These are phyloP conservation scores for Stemphylium vesicarium DNA, from an alignment of 2,329 filamentous ascomycete species.

Conservation along the genomic window DNA sequence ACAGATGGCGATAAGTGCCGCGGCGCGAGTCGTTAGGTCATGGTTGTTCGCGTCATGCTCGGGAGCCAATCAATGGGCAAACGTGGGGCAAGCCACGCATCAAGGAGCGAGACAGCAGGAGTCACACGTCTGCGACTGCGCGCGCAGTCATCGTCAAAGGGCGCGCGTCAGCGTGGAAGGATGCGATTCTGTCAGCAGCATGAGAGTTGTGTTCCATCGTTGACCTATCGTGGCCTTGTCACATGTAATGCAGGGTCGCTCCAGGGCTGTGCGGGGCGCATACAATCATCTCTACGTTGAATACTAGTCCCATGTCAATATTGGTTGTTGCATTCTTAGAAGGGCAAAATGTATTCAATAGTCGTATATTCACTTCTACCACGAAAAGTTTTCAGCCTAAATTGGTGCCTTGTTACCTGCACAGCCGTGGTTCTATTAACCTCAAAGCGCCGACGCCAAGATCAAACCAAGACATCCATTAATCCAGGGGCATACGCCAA, in stretches of 20 bases:
- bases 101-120: slow-evolving; percentile 11
- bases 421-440: no score
- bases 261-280: background rate
- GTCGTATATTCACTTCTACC: no score
- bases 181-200: background rate
- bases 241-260: background rate
- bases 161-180: background rate
- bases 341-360: no score
- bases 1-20: slow-evolving; percentile 23
- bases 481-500: no score
- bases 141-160: background rate
- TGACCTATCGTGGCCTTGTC: background rate
- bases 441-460: no score
- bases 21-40: slow-evolving; percentile 25
- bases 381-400: no score
- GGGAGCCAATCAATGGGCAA: slow-evolving; percentile 33
- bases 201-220: background rate
- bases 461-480: no score
- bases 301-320: no score
- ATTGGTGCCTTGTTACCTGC: no score
- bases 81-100: slow-evolving; percentile 26
- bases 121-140: slow-evolving; percentile 23
- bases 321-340: no score
- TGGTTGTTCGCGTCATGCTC: slow-evolving; percentile 29
- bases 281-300: background rate